Base-by-base conservation (phyloP, 2,329 filamentous ascomycete species). In the Colletotrichum sp. region DNA sequence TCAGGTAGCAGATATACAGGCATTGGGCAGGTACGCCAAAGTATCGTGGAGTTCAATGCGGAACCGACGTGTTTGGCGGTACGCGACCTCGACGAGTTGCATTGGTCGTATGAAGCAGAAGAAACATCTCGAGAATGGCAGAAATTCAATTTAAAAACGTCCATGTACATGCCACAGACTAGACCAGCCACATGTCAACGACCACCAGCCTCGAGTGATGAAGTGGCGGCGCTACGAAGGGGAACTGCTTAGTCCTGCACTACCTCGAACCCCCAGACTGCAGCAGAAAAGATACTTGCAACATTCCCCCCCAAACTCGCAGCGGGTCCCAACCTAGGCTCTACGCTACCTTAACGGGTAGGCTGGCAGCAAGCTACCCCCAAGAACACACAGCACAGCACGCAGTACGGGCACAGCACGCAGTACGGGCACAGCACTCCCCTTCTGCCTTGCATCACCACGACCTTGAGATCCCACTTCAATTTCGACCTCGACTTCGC, bases 371-470 rank as follows among this genome's bases (percentile, higher is more conserved):
- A 76, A 76, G 74, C 65, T 76, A 65, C 65, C 65, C 64, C 44
- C 70, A 70, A 70, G 52, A 57, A 74, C 64, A 36, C 57, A 59
- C 65, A 68, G 44, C 44, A 22, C 73, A 65, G 65, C 71, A 75
- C 74, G 64, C 71, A 60, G 64, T 60, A 26, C 28, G 59, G 60
- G 65, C 74, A 72, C 71, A 60, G 65, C 71, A 75, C 74, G 64
- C 71, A 60, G 64, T 60, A 26, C 28, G 59, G 60, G 65, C 74
- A 72, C 71, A 60, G 65, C 60, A n/a, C 28, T 48, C 69, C 55
- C 71, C 66, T 76, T 75, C 72, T 71, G 75, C 60, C 67, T 55
- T 68, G 72, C 66, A 75, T 76, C 75, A 75, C 75, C 72, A 71
- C 72, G 62, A 75, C 60, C 66, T 76, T 55, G 48, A 71, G 66